Percentiles rank a stretch among this genome's conserved stretches.
These are phyloP conservation scores for Phylloporus sp. DNA, from an alignment of 768 basidiomycete genomes.

Conservation along the genomic window DNA sequence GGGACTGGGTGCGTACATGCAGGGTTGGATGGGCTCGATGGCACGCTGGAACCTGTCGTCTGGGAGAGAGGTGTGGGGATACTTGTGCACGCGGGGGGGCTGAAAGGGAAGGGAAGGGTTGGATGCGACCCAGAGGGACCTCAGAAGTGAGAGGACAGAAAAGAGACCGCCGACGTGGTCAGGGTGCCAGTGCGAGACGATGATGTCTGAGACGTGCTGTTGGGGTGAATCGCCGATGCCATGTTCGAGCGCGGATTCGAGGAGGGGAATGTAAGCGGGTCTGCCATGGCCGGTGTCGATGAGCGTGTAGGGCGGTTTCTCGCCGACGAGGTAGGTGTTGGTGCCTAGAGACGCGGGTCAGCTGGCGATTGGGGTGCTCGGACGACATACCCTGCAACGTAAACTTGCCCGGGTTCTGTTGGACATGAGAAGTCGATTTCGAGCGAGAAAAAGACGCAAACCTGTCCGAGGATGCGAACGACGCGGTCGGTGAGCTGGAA, in stretches of 20 bases:
- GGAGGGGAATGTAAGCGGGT: constrained; percentile 59
- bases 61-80: constrained; percentile 36
- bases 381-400: constrained; percentile 69
- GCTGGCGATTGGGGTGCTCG: neutral
- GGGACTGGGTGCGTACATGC: constrained; percentile 42
- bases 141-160: constrained; percentile 61
- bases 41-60: constrained; percentile 35
- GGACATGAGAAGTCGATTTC: neutral
- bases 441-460: constrained; percentile 20
- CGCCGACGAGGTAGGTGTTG: constrained; percentile 83
- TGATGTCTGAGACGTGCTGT: constrained; percentile 73
- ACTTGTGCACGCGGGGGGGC: constrained; percentile 75
- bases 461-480: constrained; percentile 72
- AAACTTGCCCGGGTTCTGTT: constrained; percentile 82
- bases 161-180: constrained; percentile 83
- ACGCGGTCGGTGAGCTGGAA: constrained; percentile 63
- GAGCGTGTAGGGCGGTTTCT: constrained; percentile 65
- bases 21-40: constrained; percentile 35
- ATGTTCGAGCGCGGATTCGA: constrained; percentile 55
- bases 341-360: constrained; percentile 52
- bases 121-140: constrained; percentile 53
- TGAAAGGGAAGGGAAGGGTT: constrained; percentile 44
- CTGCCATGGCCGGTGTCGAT: constrained; percentile 81
- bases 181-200: constrained; percentile 86
- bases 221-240: constrained; percentile 23